These are phyloP conservation scores for Auricularia auricula-judae DNA, from an alignment of 768 basidiomycete species.

Conservation along the genomic window DNA sequence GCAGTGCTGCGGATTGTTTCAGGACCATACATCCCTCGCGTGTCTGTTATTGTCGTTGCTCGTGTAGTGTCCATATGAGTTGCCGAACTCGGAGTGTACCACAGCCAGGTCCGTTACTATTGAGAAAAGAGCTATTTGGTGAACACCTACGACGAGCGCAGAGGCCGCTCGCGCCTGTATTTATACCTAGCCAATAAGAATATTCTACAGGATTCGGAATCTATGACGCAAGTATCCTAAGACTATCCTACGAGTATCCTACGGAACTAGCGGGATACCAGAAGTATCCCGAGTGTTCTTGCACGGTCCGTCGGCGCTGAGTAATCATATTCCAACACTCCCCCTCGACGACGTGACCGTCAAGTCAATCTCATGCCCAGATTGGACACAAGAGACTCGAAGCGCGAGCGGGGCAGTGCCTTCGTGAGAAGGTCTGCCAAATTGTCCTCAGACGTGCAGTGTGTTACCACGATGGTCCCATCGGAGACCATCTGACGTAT, in stretches of 20 bases:
- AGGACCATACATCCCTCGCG: too few relatives aligned
- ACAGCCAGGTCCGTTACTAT: too few relatives aligned
- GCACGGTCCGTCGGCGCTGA: too few relatives aligned
- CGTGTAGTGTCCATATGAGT: too few relatives aligned
- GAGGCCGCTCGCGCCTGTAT: background rate
- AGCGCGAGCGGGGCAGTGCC: conserved; percentile 13
- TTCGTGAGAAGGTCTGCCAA: conserved; percentile 34
- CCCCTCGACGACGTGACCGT: conserved; percentile 1
- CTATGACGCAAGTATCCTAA: background rate
- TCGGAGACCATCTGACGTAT: conserved; percentile 23
- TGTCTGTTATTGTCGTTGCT: too few relatives aligned
- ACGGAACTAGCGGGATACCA: too few relatives aligned
- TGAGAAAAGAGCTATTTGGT: background rate
- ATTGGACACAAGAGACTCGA: background rate
- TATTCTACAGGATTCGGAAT: background rate
- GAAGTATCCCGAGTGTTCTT: too few relatives aligned
- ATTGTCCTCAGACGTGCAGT: conserved; percentile 24
- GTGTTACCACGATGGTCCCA: conserved; percentile 15
- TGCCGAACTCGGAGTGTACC: too few relatives aligned
- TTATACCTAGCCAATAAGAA: background rate
- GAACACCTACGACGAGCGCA: background rate
- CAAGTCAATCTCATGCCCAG: background rate
- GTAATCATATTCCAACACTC: conserved; percentile 1
- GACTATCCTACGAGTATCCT: background rate
- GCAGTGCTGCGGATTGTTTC: too few relatives aligned